Base-by-base conservation (phyloP, 148 eudicot species). In the Oxyria digyna region DNA sequence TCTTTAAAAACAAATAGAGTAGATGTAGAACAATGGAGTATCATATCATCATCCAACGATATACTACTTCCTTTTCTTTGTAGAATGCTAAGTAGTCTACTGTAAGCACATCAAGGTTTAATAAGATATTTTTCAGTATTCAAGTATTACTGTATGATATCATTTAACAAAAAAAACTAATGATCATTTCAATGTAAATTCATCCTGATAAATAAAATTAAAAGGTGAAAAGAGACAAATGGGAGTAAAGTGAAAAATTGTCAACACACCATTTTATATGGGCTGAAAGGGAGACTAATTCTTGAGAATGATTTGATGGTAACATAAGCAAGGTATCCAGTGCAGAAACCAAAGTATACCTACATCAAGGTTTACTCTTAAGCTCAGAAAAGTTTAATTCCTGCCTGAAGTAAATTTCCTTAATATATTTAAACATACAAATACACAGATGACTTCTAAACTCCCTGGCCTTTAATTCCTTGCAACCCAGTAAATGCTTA, bases 391-490 rank as follows among this genome's bases (percentile, higher is more conserved):
- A 21, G 37, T 84, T 82, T 75, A 85, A 86, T 82, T 85, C 89
- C 74, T 82, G 89, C 77, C 89, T 82, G 23, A 82, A 78, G 52
- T 70, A 83, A 69, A 78, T 63, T 72, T 82, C 86, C 69, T 31
- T 37, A 43, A 74, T 74, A 66, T 74, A 82, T 80, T 78, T 79
- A 73, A 85, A 85, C 24, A 82, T 82, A 69, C 73, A 73, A 35
- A 33, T 59, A 73, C 78, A 82, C 67, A 85, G 74, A 76, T 78
- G 79, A 72, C 73, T 52, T 42, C 86, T 82, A 73, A 82, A 74
- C 50, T 74, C 79, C 73, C 78, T 72, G 74, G 74, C 75, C 52
- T 73, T 76, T 71, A 72, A 74, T 77, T 82, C 89, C 78, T 85
- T 82, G 76, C 82, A 76, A 0, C 78, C 73, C 81, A 85, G 62